Percentiles rank a stretch among this genome's conserved stretches.
Conservation (phyloP, 2,329 filamentous ascomycete species). For the Alternaria rosae region DNA sequence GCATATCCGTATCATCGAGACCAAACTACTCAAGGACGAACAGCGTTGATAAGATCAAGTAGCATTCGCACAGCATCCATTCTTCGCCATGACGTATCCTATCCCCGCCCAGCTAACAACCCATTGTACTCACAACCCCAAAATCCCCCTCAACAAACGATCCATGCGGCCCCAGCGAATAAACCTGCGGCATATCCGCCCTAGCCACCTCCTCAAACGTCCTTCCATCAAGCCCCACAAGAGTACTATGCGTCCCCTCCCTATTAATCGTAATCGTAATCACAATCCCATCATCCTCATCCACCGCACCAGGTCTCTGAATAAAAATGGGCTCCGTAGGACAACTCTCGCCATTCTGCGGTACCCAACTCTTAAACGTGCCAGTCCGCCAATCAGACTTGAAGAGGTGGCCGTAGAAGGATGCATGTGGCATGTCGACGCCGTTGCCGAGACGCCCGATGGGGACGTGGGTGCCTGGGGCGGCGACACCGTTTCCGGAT, state of each 20-base stretch:
- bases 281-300: not conserved
- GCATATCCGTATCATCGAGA: no score
- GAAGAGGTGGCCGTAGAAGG: not conserved
- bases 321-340: not conserved
- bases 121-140: not conserved
- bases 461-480: not conserved
- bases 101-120: no score
- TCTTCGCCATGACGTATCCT: no score
- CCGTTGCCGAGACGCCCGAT: not conserved
- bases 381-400: slow-evolving; percentile 1
- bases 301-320: not conserved
- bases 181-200: not conserved
- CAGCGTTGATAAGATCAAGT: no score
- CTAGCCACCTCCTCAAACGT: not conserved
- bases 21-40: no score
- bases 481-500: not conserved
- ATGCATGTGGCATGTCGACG: not conserved
- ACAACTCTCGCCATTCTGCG: not conserved
- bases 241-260: not conserved
- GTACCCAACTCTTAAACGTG: not conserved
- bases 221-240: not conserved
- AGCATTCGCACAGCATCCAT: no score
- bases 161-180: not conserved
- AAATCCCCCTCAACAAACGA: not conserved
- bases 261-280: slow-evolving; percentile 2